Base-by-base conservation (phyloP, 1,284 basidiomycete genomes). In the Golubevia pallescens region DNA sequence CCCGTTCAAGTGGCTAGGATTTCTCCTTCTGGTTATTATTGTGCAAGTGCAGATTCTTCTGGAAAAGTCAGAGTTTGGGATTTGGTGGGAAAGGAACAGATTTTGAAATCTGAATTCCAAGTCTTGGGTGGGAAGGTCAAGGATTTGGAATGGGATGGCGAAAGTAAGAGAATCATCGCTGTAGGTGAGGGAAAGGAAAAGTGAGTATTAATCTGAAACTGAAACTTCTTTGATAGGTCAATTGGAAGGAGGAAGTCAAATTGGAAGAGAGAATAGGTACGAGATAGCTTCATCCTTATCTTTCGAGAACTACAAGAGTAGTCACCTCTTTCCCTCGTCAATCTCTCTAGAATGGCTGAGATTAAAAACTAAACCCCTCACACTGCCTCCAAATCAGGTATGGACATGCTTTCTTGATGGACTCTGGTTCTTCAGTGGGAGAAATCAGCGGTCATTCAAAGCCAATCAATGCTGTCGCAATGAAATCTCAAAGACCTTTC, bases 121-220 rank as follows among this genome's bases (percentile, higher is more conserved):
- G 92, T 92, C 7, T 87, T 99, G 55, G 90, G 91, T 1, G 95
- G 94, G 1, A 89, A 89, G 65, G 90, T 99, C 78, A 95, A 95
- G 77, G 97, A 99, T 86, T 89, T 99, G 3, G 92, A 92, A 20
- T 98, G 95, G 95, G 97, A 99, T 81, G 93, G 92, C 2, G 97
- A 99, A 86, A 80, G 77, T 62, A 97, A 98, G 86, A 90, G 97
- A 14, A 92, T 99, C 74, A 92, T 98, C 60, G 94, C 92, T 16
- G 96, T 95, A n/a, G 97, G 97, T 58, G 94, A 97, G 70, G 96
- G 96, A 53, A 90, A 91, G 70, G 95, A 95, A 81, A 93, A 91
- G 91, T 94, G 68, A 71, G 90, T 57, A 60, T 58, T 55, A 20
- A 42, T 57, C 57, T 34, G n/a, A n/a, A n/a, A n/a, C n/a, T n/a